Conservation (phyloP, 768 basidiomycete genomes). For the Pulveroboletus sp. region DNA sequence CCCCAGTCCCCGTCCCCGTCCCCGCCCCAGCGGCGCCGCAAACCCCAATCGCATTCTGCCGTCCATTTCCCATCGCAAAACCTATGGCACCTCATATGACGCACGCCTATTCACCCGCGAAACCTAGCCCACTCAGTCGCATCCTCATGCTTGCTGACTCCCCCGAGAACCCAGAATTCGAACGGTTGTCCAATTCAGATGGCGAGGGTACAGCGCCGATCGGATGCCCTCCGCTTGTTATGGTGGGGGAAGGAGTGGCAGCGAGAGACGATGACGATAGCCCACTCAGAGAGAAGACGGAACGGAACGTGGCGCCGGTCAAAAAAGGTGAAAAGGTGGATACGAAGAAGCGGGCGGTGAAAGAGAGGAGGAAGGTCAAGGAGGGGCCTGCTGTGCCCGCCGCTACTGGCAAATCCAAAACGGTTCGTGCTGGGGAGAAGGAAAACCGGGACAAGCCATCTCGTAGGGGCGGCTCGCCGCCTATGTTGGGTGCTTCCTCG, state of each 20-base stretch:
- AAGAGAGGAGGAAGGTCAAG: slow-evolving; percentile 39
- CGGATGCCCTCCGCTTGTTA: slow-evolving; percentile 19
- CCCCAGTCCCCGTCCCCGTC: neutral
- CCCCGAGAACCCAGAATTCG: slow-evolving; percentile 37
- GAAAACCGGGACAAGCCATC: slow-evolving; percentile 35
- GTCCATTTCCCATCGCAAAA: slow-evolving; percentile 67
- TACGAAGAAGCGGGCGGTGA: slow-evolving; percentile 30
- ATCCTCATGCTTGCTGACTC: slow-evolving; percentile 70
- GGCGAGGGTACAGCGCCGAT: slow-evolving; percentile 23
- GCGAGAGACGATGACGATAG: slow-evolving; percentile 47
- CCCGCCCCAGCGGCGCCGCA: slow-evolving; percentile 4
- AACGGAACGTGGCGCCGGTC: slow-evolving; percentile 24
- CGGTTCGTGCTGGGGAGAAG: slow-evolving; percentile 29
- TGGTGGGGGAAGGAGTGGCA: slow-evolving; percentile 7
- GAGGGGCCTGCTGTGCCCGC: slow-evolving; percentile 16
- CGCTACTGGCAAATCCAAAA: slow-evolving; percentile 26
- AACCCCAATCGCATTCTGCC: slow-evolving; percentile 28
- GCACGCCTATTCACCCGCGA: slow-evolving; percentile 78
- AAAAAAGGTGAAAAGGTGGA: slow-evolving; percentile 11
- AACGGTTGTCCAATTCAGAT: neutral
- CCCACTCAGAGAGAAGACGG: slow-evolving; percentile 48
- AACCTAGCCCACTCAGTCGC: slow-evolving; percentile 75
- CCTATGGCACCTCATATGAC: slow-evolving; percentile 64
- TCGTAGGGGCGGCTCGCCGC: slow-evolving; percentile 23
- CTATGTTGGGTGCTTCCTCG: slow-evolving; percentile 18